phyloP scores from a whole-genome alignment of 208 protist genomes.

The Acanthamoeba triangularis region DNA sequence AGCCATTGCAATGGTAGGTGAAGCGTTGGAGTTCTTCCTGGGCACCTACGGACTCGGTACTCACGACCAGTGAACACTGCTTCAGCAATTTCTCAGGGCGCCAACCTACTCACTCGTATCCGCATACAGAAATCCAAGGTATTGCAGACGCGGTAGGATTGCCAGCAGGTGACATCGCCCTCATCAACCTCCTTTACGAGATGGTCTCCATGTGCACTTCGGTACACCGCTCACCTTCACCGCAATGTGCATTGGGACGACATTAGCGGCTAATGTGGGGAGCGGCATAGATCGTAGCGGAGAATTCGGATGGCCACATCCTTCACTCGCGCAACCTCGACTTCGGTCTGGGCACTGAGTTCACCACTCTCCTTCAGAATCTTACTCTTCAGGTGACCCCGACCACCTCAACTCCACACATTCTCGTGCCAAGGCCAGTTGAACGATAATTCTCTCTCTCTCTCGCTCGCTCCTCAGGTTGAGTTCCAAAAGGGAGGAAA shows the following conservation, averaged over 20 bases:
- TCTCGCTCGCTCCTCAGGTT: no score
- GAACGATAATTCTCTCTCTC: no score
- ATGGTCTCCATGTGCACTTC: slow-evolving; percentile 69
- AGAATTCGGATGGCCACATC: slow-evolving; percentile 45
- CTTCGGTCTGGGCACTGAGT: slow-evolving; percentile 55
- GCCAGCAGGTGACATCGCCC: slow-evolving; percentile 36
- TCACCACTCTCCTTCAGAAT: slow-evolving; percentile 38
- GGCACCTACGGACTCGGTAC: slow-evolving; percentile 22
- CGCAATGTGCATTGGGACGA: not conserved
- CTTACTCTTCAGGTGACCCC: slow-evolving; percentile 24
- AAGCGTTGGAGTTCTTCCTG: slow-evolving; percentile 20
- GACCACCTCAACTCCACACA: no score
- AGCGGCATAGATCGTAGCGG: slow-evolving; percentile 24
- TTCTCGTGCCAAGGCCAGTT: no score
- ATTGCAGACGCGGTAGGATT: slow-evolving; percentile 20
- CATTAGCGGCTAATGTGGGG: no score
- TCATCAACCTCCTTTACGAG: slow-evolving; percentile 60
- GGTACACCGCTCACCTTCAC: not conserved
- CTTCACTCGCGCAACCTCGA: slow-evolving; percentile 52
- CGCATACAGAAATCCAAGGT: slow-evolving; percentile 34
- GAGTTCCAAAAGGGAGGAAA: slow-evolving; percentile 44
- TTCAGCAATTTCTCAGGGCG: no score
- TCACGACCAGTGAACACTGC: no score
- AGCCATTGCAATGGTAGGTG: not conserved
- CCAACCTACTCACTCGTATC: not conserved